Evolutionary conservation across 306 rosid species (phyloP).

Genomic region (Quercus glauca): DNA sequence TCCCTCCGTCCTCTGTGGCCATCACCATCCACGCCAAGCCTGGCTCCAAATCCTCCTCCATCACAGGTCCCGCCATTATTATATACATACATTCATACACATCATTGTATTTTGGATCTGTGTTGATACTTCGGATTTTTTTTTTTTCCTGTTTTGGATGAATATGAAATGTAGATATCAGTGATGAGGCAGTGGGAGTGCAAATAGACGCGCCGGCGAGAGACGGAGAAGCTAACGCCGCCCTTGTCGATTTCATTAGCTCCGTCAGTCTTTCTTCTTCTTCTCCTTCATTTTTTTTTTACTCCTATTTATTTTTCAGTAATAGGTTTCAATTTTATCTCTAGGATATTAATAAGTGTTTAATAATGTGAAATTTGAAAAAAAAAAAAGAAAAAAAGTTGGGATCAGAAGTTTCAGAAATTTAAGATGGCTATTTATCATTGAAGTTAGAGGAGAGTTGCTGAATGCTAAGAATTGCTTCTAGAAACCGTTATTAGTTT

Average conservation of each 20-base stretch:
- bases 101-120: neutral
- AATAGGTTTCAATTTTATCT: neutral
- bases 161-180: constrained; percentile 42
- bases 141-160: neutral
- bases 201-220: constrained; percentile 91
- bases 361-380: no score
- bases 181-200: constrained; percentile 80
- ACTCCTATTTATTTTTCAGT: neutral
- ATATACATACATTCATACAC: neutral
- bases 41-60: constrained; percentile 75
- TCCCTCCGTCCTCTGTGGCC: constrained; percentile 84
- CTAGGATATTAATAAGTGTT: no score
- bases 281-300: neutral
- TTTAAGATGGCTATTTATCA: no score
- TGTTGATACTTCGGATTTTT: neutral
- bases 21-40: constrained; percentile 94
- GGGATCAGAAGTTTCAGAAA: no score
- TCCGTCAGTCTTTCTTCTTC: constrained; percentile 37
- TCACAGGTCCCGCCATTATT: constrained; percentile 49
- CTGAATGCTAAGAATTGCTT: no score
- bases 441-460: no score
- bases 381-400: no score
- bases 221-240: constrained; percentile 96
- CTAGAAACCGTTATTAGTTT: no score
- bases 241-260: constrained; percentile 73